Conservation (phyloP, 768 basidiomycete genomes). For the Amanita pseudoporphyria region DNA sequence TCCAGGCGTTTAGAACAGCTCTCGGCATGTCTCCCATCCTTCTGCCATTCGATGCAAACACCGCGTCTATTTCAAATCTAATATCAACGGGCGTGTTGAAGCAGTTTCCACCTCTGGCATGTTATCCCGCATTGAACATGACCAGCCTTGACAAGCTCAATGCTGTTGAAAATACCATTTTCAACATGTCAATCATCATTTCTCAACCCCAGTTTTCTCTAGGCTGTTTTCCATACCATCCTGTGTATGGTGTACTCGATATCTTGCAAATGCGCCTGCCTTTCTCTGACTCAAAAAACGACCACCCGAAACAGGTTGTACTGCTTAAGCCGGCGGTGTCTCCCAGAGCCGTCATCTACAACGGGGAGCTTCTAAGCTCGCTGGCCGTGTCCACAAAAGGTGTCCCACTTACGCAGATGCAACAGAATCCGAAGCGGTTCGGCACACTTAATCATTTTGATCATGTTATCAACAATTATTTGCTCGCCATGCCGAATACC, state of each 20-base stretch:
- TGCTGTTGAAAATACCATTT: slow-evolving; percentile 40
- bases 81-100: slow-evolving; percentile 28
- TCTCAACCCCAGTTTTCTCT: slow-evolving; percentile 31
- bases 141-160: slow-evolving; percentile 32
- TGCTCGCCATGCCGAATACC: slow-evolving; percentile 35
- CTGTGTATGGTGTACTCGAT: slow-evolving; percentile 56
- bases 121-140: slow-evolving; percentile 42
- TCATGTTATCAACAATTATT: slow-evolving; percentile 50
- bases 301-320: slow-evolving; percentile 39
- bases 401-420: slow-evolving; percentile 19
- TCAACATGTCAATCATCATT: slow-evolving; percentile 30
- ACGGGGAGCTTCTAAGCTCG: slow-evolving; percentile 39
- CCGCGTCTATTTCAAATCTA: slow-evolving; percentile 27
- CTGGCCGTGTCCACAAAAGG: slow-evolving; percentile 27
- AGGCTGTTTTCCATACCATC: slow-evolving; percentile 45
- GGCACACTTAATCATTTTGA: slow-evolving; percentile 45
- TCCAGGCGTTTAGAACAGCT: slow-evolving; percentile 36
- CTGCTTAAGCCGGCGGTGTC: slow-evolving; percentile 32
- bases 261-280: slow-evolving; percentile 49
- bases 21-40: slow-evolving; percentile 38
- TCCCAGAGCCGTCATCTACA: slow-evolving; percentile 43
- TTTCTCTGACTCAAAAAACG: slow-evolving; percentile 34
- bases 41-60: slow-evolving; percentile 49
- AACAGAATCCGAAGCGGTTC: slow-evolving; percentile 39
- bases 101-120: slow-evolving; percentile 48